Conservation (phyloP, 225 moss, liverwort and hornwort genomes). For the Physcomitrium patens region DNA sequence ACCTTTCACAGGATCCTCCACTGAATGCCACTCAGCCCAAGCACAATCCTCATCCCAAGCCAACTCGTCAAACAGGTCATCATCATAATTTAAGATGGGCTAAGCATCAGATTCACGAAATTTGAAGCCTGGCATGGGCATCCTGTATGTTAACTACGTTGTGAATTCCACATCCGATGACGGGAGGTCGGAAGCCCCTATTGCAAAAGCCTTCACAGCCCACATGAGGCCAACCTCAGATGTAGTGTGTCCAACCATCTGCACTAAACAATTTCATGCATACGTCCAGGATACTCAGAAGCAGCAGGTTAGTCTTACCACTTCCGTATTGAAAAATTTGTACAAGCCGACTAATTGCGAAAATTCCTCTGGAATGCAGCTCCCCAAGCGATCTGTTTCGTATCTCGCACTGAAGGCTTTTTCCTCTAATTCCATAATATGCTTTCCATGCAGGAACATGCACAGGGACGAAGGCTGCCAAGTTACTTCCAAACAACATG, state of each 20-base stretch:
- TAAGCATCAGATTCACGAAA: conserved; percentile 55
- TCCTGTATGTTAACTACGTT: conserved; percentile 88
- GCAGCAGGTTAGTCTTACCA: conserved; percentile 54
- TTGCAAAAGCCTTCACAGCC: conserved; percentile 76
- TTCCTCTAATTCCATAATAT: conserved; percentile 82
- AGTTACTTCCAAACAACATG: conserved; percentile 62
- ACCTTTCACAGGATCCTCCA: conserved; percentile 56
- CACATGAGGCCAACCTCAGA: conserved; percentile 34
- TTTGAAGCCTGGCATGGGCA: conserved; percentile 87
- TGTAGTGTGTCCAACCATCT: conserved; percentile 18
- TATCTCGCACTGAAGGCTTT: conserved; percentile 71
- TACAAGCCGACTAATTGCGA: conserved; percentile 86
- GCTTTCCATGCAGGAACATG: conserved; percentile 85
- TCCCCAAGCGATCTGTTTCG: conserved; percentile 84
- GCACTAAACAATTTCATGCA: conserved; percentile 22
- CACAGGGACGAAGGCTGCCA: conserved; percentile 93
- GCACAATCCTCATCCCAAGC: not conserved
- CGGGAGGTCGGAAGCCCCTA: conserved; percentile 52
- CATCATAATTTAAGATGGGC: conserved; percentile 69
- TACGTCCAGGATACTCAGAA: conserved; percentile 14
- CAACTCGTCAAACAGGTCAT: conserved; percentile 52
- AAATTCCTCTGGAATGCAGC: conserved; percentile 71
- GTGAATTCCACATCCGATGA: conserved; percentile 78
- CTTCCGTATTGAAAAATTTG: conserved; percentile 75
- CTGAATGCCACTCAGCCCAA: not conserved